A percentile compares a stretch with the other conserved stretches of the same genome.
Evolutionary conservation across 371 early-diverging fungal genomes (phyloP).

Genomic region (Mortierella sp.): DNA sequence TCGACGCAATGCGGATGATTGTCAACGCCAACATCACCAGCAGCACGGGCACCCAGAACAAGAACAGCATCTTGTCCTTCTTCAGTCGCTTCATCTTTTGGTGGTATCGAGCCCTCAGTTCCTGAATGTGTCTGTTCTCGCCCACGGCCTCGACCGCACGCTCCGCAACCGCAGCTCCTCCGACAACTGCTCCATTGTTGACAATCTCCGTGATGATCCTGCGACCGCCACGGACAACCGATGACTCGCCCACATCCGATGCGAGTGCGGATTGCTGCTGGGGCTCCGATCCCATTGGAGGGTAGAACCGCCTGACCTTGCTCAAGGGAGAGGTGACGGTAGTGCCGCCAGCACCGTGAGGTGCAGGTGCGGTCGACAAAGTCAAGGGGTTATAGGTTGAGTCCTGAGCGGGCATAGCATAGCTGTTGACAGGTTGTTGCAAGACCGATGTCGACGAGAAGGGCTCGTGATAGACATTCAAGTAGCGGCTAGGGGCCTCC

Average conservation of each 20-base stretch:
- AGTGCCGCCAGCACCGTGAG: constrained; percentile 9
- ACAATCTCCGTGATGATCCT: constrained; percentile 50
- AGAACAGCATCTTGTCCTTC: constrained; percentile 59
- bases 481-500: constrained; percentile 44
- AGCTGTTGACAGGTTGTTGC: constrained; percentile 51
- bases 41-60: constrained; percentile 59
- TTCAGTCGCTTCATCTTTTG: constrained; percentile 57
- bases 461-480: constrained; percentile 52
- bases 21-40: constrained; percentile 53
- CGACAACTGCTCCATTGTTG: constrained; percentile 46
- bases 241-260: constrained; percentile 37
- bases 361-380: constrained; percentile 32
- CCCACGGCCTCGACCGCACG: constrained; percentile 51
- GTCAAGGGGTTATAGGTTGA: constrained; percentile 32
- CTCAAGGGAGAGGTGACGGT: constrained; percentile 37
- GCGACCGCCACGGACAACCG: constrained; percentile 50
- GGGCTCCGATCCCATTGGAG: constrained; percentile 44
- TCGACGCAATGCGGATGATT: constrained; percentile 54
- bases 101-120: constrained; percentile 49
- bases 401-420: constrained; percentile 47
- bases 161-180: constrained; percentile 50
- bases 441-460: constrained; percentile 49
- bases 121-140: constrained; percentile 49
- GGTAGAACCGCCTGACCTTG: constrained; percentile 50
- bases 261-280: constrained; percentile 16